phyloP scores from a whole-genome alignment of 2,329 filamentous ascomycete species.

The Epicoccum nigrum region DNA sequence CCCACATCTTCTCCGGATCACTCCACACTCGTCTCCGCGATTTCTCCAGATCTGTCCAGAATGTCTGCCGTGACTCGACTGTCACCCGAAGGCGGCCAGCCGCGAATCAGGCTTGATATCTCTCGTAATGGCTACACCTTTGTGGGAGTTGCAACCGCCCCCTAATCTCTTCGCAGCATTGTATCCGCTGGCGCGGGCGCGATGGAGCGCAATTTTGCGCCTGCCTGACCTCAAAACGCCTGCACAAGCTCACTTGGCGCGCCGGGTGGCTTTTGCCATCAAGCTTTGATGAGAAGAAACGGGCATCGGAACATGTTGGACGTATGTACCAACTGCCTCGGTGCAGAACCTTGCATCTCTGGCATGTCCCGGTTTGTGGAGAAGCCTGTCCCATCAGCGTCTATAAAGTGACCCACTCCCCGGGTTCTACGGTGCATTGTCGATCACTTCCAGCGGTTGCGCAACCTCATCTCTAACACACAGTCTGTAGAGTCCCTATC shows the following conservation, averaged over 20 bases:
- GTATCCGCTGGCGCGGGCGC: constrained; percentile 20
- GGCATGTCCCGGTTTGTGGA: constrained; percentile 24
- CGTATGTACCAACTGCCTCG: constrained; percentile 26
- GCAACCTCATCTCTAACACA: not conserved
- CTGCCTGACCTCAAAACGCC: constrained; percentile 15
- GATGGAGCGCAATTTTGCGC: not conserved
- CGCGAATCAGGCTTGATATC: constrained; percentile 17
- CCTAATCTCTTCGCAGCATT: constrained; percentile 23
- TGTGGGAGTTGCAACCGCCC: constrained; percentile 23
- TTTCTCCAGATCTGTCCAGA: constrained; percentile 7
- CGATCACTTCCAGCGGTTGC: constrained; percentile 13
- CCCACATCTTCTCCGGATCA: constrained; percentile 24
- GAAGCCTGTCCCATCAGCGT: constrained; percentile 24
- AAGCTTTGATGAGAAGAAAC: constrained; percentile 13
- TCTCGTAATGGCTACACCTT: constrained; percentile 13
- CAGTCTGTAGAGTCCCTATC: not conserved
- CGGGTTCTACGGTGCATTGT: constrained; percentile 11
- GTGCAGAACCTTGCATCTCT: constrained; percentile 18
- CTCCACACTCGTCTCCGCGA: constrained; percentile 27
- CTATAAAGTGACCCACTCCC: constrained; percentile 34
- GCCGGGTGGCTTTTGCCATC: constrained; percentile 23
- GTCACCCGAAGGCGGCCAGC: constrained; percentile 1
- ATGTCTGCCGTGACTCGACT: constrained; percentile 3
- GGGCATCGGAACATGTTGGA: constrained; percentile 24
- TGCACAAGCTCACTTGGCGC: constrained; percentile 30